phyloP scores from a whole-genome alignment of 2,329 filamentous ascomycete species.

The Thielaviopsis euricoi region DNA sequence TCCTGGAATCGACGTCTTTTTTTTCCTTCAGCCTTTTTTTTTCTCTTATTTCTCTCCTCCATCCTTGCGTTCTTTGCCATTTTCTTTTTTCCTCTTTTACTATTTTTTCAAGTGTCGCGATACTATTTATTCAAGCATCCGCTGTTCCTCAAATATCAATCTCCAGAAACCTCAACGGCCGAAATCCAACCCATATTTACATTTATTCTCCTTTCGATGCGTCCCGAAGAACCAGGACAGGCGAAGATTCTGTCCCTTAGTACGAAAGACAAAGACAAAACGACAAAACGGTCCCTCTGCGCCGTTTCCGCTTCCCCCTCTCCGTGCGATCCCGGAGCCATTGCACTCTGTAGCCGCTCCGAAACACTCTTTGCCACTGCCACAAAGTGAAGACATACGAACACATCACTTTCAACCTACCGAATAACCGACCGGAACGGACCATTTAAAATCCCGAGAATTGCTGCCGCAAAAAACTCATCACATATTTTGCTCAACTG shows the following conservation, averaged over 20 bases:
- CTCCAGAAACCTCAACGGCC: not conserved
- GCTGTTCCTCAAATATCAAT: not conserved
- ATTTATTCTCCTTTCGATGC: conserved; percentile 10
- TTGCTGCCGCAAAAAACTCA: not conserved
- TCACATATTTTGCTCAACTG: not conserved
- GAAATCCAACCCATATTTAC: conserved; percentile 1
- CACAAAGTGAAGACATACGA: not conserved
- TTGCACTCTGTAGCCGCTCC: not conserved
- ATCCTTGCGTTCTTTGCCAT: not conserved
- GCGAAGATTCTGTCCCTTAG: conserved; percentile 10
- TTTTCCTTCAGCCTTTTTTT: not conserved
- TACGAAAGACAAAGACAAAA: conserved; percentile 5
- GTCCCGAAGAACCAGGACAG: conserved; percentile 11
- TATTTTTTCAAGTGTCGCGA: not conserved
- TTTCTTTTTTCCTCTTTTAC: not conserved
- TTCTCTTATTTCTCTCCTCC: not conserved
- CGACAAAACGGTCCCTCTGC: conserved; percentile 1
- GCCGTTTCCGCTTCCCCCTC: not conserved
- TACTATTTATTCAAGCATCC: not conserved
- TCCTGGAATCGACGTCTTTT: not conserved
- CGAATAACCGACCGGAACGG: not conserved
- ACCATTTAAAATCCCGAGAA: not conserved
- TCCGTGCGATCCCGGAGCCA: not conserved
- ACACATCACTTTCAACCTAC: not conserved
- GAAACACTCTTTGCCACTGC: not conserved